Base-by-base conservation (phyloP, 2,329 filamentous ascomycete species). In the Pseudogymnoascus sp. region DNA sequence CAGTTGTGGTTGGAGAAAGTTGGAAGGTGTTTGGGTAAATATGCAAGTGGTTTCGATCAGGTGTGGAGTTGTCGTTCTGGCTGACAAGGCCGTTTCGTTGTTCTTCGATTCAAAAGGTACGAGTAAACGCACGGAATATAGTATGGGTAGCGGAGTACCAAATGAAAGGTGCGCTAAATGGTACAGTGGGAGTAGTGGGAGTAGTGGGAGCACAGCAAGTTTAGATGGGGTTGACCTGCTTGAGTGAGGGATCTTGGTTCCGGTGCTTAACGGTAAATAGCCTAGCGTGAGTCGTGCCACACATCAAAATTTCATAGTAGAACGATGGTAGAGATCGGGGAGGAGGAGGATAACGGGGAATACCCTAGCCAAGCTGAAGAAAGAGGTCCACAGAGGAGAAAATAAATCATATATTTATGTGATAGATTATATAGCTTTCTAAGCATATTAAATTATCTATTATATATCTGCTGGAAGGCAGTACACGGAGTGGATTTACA, bases 181-280 rank as follows among this genome's bases (percentile, higher is more conserved):
- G 36, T 38, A 15, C 36, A 15, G 36, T 21, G 36, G 35, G 12
- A 36, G 12, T 36, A 21, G 21, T 21, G 21, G 21, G 21, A 21
- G 21, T 21, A 21, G 21, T 21, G 21, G 21, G 21, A 21, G 21
- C 2, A 25, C 39, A 25, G 39, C 39, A 25, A 41, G 41, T 48
- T 48, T 48, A 44, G 41, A 27, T 48, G 41, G 41, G 21, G 39
- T 42, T 21, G 9, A 21, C 39, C 39, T 21, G 38, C 25, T 21
- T 29, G 21, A 21, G 27, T n/a, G 29, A 33, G 51, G 51, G 27
- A 58, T 58, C 51, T 58, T 58, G 55, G 55, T 58, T 58, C 55
- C 31, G 29, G 35, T 36, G 31, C 8, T 48, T 58, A 58, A 58
- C 55, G 29, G 55, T 10, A 58, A 58, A 58, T 58, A 33, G 55